Evolutionary conservation across 768 basidiomycete genomes (phyloP).

Genomic region (Russula emetica): DNA sequence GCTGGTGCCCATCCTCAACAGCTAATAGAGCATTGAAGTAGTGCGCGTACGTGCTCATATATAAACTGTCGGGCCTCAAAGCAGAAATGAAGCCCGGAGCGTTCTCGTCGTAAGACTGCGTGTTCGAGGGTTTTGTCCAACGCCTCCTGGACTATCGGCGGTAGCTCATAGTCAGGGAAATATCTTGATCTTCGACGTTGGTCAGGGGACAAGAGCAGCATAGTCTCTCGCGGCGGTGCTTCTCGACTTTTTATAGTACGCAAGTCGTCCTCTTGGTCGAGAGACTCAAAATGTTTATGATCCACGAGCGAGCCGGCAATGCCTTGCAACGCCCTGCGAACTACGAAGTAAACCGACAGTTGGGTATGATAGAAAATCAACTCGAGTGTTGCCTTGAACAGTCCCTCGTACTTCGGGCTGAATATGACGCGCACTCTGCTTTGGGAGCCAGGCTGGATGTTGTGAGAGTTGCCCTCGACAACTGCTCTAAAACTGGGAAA

Average conservation of each 20-base stretch:
- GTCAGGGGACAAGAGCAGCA: neutral
- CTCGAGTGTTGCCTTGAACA: slow-evolving; percentile 14
- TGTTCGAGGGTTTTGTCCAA: neutral
- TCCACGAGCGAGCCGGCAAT: slow-evolving; percentile 18
- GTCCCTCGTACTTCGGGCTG: slow-evolving; percentile 16
- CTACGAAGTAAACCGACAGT: slow-evolving; percentile 1
- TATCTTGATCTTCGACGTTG: neutral
- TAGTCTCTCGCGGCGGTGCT: neutral
- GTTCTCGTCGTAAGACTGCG: neutral
- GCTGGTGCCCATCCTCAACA: slow-evolving; percentile 42
- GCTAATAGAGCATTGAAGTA: slow-evolving; percentile 16
- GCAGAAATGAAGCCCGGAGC: neutral
- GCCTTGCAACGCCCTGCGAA: neutral
- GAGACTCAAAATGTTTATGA: slow-evolving; percentile 1
- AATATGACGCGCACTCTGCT: slow-evolving; percentile 9
- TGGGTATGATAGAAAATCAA: slow-evolving; percentile 14
- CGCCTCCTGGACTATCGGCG: slow-evolving; percentile 7
- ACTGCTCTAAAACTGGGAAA: slow-evolving; percentile 8
- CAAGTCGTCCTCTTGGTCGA: neutral
- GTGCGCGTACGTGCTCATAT: slow-evolving; percentile 10
- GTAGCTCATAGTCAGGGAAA: slow-evolving; percentile 13
- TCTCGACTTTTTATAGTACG: neutral
- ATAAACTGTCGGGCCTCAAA: neutral
- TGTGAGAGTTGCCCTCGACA: neutral
- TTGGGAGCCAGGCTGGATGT: slow-evolving; percentile 2